Evolutionary conservation across 345 rosid genomes (phyloP), one percentile per base, ranked within the genome.

Genomic region (Corchorus olitorius): DNA sequence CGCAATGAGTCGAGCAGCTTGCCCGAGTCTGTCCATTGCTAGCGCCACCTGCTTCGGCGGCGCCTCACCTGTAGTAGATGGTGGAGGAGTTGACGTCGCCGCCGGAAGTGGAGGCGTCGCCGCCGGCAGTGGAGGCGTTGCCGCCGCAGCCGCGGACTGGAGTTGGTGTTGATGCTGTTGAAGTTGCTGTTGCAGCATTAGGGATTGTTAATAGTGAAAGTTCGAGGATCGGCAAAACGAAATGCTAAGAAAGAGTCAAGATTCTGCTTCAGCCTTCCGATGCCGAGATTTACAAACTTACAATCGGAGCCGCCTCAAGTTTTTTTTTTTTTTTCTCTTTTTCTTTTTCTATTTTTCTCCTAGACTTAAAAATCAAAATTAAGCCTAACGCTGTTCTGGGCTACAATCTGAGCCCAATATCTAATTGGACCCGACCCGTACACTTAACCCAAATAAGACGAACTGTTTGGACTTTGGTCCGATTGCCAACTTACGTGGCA

Each of bases 31-130:
- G 62, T 95, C 99, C 97, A 95, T 88, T 16, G 99, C 98, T 77
- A 87, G 70, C 5, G 98, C 97, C 64, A 95, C 99, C 88, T 93
- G 97, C 81, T 93, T 93, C 16, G 99, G 98, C 34, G 98, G 99
- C 58, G 99, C 99, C 79, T 94, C 97, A 16, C 79, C 82, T 19
- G 76, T 52, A 19, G 81, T 62, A 10, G 81, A 76, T 39, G 76
- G 77, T 22, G 43, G 79, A 48, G 52, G 39, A 49, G 78, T 76
- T 75, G 59, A 71, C 34, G 80, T 76, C 50, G 77, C 59, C 15
- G 80, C 60, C 63, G 72, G 76, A 15, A 82, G 77, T 22, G 43
- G 79, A 48, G 52, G 37, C 34, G 80, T 76, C 50, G 77, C 59
- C 15, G 80, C 60, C 63, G 72, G 76, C n/a, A 82, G 22, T 66